phyloP scores from a whole-genome alignment of 2,329 filamentous ascomycete species.

The Aspergillus floridensis region DNA sequence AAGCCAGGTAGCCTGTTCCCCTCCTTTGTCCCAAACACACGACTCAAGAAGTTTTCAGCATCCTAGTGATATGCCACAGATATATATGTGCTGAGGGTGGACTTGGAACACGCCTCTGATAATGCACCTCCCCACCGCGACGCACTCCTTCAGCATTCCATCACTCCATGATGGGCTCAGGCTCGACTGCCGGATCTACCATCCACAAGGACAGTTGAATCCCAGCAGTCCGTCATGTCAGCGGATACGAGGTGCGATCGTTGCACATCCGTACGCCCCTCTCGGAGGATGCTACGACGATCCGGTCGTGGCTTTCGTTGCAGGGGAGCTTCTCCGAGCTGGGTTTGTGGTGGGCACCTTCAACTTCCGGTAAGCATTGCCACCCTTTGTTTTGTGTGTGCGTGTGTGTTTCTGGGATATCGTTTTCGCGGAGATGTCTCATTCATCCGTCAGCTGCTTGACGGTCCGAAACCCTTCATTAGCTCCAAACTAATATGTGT shows the following conservation, averaged over 20 bases:
- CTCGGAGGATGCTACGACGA: constrained; percentile 86
- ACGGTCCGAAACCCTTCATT: neutral
- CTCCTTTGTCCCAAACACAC: neutral
- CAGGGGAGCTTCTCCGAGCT: constrained; percentile 61
- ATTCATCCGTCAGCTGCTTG: neutral
- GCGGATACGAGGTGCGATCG: constrained; percentile 56
- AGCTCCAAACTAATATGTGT: constrained; percentile 2
- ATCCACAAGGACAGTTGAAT: constrained; percentile 50
- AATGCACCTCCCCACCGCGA: constrained; percentile 30
- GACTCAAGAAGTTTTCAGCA: neutral
- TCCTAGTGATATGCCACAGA: neutral
- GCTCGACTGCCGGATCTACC: constrained; percentile 81
- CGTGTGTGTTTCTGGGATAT: neutral
- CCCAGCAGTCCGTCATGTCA: constrained; percentile 24
- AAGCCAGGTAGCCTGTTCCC: neutral
- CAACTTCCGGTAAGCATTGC: constrained; percentile 71
- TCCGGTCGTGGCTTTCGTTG: constrained; percentile 67
- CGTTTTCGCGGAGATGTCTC: neutral
- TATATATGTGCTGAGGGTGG: neutral
- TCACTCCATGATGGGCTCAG: constrained; percentile 74
- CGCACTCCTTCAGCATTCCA: constrained; percentile 70
- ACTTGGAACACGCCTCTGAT: neutral
- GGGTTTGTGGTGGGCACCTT: constrained; percentile 82
- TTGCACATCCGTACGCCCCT: constrained; percentile 89
- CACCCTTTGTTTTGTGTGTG: neutral